Evolutionary conservation across 148 eudicot genomes (phyloP).

Genomic region (Cornus kousa): DNA sequence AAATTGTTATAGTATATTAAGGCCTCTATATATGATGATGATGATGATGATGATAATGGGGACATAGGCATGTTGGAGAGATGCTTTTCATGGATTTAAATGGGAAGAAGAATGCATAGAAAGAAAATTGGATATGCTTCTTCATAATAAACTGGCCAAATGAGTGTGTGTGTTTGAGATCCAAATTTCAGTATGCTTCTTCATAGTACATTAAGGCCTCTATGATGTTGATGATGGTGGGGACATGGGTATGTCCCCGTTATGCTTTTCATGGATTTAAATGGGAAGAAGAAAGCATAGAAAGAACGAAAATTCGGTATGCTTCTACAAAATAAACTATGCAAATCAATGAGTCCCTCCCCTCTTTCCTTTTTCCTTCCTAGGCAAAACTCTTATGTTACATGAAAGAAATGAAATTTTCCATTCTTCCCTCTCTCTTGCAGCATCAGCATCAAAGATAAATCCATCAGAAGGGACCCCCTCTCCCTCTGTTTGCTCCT

Average conservation of each 20-base stretch:
- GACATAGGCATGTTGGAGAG: no score
- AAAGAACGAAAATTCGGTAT: not conserved
- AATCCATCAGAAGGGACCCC: slow-evolving; percentile 4
- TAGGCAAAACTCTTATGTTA: not conserved
- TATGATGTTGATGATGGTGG: no score
- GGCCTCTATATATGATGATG: no score
- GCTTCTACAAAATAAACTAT: not conserved
- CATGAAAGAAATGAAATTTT: not conserved
- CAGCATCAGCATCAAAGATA: no score
- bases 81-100: no score
- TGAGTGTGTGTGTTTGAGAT: no score
- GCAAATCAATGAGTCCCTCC: not conserved
- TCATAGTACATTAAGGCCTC: no score
- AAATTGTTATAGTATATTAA: no score
- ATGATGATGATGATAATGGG: no score
- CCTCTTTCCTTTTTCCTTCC: not conserved
- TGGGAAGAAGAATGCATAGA: not conserved
- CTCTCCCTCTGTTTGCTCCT: slow-evolving; percentile 15
- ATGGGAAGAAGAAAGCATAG: not conserved
- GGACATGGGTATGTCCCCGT: no score
- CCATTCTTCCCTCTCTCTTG: not conserved
- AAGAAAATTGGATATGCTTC: not conserved
- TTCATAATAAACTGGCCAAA: not conserved
- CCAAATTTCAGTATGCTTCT: no score
- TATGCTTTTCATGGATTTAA: no score